Percentiles rank a stretch among this genome's conserved stretches.
These are phyloP conservation scores for Cryptosporidium muris DNA, from an alignment of 169 alveolate genomes.

Conservation along the genomic window DNA sequence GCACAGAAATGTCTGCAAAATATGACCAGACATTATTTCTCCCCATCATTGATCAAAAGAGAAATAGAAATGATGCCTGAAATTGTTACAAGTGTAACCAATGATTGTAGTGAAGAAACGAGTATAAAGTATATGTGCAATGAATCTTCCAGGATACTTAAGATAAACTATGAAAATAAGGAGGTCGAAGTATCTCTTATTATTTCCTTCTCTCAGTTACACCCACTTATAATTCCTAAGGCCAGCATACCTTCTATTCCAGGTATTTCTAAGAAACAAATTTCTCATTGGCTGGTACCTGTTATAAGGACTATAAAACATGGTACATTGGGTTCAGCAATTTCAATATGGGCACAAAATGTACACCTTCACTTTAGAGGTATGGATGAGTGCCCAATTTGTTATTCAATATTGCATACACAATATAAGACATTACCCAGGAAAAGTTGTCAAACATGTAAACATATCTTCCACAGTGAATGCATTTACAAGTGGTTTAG, in stretches of 20 bases:
- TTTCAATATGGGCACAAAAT: slow-evolving; percentile 59
- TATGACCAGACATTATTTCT: slow-evolving; percentile 17
- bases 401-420: slow-evolving; percentile 74
- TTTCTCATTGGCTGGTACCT: slow-evolving; percentile 47
- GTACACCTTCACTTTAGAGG: slow-evolving; percentile 58
- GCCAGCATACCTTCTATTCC: slow-evolving; percentile 19
- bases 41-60: slow-evolving; percentile 24
- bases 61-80: slow-evolving; percentile 31
- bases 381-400: slow-evolving; percentile 75
- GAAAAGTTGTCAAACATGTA: slow-evolving; percentile 73
- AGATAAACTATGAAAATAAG: slow-evolving; percentile 24
- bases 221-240: slow-evolving; percentile 53
- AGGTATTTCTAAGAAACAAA: slow-evolving; percentile 61
- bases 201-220: slow-evolving; percentile 41
- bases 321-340: slow-evolving; percentile 36
- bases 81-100: slow-evolving; percentile 18
- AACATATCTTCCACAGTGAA: slow-evolving; percentile 75
- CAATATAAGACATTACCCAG: slow-evolving; percentile 73
- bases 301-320: slow-evolving; percentile 54
- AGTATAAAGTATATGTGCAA: slow-evolving; percentile 15
- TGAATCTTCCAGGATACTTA: slow-evolving; percentile 37
- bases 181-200: slow-evolving; percentile 40
- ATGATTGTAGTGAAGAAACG: slow-evolving; percentile 3
- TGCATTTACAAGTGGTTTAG: slow-evolving; percentile 83
- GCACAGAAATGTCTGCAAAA: slow-evolving; percentile 36